These are phyloP conservation scores for Filobasidium uniguttulatum DNA, from an alignment of 1,284 basidiomycete genomes.

Conservation along the genomic window DNA sequence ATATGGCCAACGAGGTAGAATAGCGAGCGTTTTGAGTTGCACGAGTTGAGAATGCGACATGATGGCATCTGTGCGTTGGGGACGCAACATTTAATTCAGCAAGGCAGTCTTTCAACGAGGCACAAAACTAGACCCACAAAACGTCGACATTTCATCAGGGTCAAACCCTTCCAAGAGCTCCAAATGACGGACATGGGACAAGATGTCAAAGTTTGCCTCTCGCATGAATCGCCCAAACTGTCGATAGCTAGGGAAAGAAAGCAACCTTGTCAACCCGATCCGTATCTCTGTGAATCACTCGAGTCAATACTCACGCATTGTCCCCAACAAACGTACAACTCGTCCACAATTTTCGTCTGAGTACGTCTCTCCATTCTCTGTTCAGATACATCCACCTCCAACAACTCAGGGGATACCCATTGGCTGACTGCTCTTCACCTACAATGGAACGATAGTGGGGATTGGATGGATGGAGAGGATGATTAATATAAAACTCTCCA, in stretches of 20 bases:
- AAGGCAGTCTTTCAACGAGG: neutral
- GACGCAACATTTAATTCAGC: neutral
- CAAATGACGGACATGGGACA: constrained; percentile 12
- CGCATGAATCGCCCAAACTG: neutral
- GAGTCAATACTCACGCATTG: neutral
- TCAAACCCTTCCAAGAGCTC: constrained; percentile 20
- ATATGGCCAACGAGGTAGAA: constrained; percentile 20
- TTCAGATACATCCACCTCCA: constrained; percentile 22
- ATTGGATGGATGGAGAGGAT: constrained; percentile 19
- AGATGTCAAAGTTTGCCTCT: constrained; percentile 9
- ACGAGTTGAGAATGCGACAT: constrained; percentile 17
- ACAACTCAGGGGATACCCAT: constrained; percentile 22
- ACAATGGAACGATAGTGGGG: constrained; percentile 22
- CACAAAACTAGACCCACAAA: constrained; percentile 18
- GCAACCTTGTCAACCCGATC: too few species aligned
- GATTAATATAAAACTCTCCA: constrained; percentile 12
- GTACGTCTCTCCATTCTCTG: constrained; percentile 21
- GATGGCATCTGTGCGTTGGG: constrained; percentile 17
- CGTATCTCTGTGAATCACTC: too few species aligned
- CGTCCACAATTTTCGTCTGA: constrained; percentile 18
- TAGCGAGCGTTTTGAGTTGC: constrained; percentile 17
- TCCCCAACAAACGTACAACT: neutral
- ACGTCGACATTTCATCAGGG: constrained; percentile 13
- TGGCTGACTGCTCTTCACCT: constrained; percentile 20
- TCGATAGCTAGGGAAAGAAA: neutral